A percentile compares a stretch with the other conserved stretches of the same genome.
Evolutionary conservation across 2,329 filamentous ascomycete genomes (phyloP).

Genomic region (Pseudocercospora musae): DNA sequence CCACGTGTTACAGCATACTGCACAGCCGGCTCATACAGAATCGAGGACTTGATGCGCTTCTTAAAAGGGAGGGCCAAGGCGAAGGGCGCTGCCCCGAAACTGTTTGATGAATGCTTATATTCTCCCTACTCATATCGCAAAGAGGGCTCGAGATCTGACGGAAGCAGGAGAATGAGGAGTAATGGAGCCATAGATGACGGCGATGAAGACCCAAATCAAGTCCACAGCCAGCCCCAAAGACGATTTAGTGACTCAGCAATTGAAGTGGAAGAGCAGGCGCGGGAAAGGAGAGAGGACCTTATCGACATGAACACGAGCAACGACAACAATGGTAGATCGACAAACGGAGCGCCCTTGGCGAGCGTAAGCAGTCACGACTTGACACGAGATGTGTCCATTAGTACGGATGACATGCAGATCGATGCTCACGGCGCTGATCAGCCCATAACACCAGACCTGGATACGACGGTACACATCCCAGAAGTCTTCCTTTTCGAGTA

Average conservation of each 20-base stretch:
- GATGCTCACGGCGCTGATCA: constrained; percentile 13
- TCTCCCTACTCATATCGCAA: constrained; percentile 77
- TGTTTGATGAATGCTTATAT: constrained; percentile 98
- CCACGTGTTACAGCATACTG: constrained; percentile 96
- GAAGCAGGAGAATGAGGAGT: constrained; percentile 20
- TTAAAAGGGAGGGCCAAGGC: constrained; percentile 78
- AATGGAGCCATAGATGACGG: constrained; percentile 12
- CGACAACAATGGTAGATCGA: constrained; percentile 14
- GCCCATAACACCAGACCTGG: constrained; percentile 64
- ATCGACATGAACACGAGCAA: constrained; percentile 30
- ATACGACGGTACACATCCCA: constrained; percentile 83
- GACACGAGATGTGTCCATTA: constrained; percentile 4
- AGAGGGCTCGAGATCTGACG: constrained; percentile 18
- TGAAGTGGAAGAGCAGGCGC: constrained; percentile 56
- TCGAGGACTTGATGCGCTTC: constrained; percentile 86
- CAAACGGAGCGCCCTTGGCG: constrained; percentile 13
- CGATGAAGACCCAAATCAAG: constrained; percentile 13
- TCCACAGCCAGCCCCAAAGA: constrained; percentile 49
- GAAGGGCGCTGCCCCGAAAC: constrained; percentile 78
- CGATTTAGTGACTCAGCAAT: constrained; percentile 72
- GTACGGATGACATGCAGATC: constrained; percentile 12
- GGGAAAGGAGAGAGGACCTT: constrained; percentile 36
- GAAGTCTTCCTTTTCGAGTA: constrained; percentile 97
- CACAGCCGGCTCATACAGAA: constrained; percentile 84
- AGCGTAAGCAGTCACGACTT: constrained; percentile 13